Base-by-base conservation (phyloP, 352 stramenopile species). In the Globisporangium cederbergense region DNA sequence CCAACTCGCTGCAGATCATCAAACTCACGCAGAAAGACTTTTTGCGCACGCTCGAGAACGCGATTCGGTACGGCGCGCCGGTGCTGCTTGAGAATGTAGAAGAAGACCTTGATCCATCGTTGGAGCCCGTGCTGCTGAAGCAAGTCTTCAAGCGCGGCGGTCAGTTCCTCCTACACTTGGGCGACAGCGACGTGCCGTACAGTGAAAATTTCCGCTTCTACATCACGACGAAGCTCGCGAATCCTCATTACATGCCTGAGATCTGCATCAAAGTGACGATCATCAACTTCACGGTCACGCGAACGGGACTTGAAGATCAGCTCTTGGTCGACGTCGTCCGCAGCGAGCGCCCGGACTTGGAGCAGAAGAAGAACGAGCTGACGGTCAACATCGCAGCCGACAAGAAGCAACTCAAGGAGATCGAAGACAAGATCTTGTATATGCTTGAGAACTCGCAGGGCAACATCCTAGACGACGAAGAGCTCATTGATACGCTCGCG, bases 201-300 rank as follows among this genome's bases (percentile, higher is more conserved):
- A 94, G 78, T 65, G 86, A 95, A 20, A 90, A 95, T 49, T 98
- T 98, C 65, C 86, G 85, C 8, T 95, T 98, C 58, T 97, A 96
- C 66, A 97, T 98, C 58, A 98, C 93, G 34, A 98, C 93, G 28
- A 98, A 98, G 66, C 81, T 98, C 3, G 83, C 88, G 0, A 98
- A 98, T 62, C 93, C 93, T 38, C 89, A 98, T 58, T 98, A 98
- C 75, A 95, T 97, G 85, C 93, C 93, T 18, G 93, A 98, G 62
- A 89, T 98, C 59, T 98, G 93, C 65, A 96, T 97, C 70, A 98
- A 98, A 73, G 92, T 97, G 22, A 98, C 93, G 2, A 77, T 98
- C 34, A 95, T 98, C 66, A 98, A 98, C 73, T 98, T 98, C 50
- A 98, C 93, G 1, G 93, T 98, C 25, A 98, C 93, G 9, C 76